Evolutionary conservation across 2,329 filamentous ascomycete species (phyloP), one percentile per base, ranked within the genome.

Genomic region (Metarhizium robertsii): DNA sequence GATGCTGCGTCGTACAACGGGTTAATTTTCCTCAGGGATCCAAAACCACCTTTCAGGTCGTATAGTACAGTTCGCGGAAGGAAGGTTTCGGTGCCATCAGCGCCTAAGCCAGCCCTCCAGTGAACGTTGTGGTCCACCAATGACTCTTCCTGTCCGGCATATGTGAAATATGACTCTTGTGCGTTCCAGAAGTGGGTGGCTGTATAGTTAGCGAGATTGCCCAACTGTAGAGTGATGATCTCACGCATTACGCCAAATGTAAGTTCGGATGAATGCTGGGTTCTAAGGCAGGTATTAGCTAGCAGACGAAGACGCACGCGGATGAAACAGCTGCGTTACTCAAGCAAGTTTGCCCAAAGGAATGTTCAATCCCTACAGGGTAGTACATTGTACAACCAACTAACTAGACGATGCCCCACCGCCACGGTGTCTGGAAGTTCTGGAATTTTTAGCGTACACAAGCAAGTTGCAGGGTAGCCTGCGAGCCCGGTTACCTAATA

Each of bases 131-230:
- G 77, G 47, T 74, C 68, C 1, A 75, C 60, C 2, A 58, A 58
- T 0, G 69, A 63, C 14, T 64, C 57, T 11, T 68, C 65, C n/a
- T 71, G 59, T 49, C 80, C 75, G 2, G 77, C 78, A 66, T 96
- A 97, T 14, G 92, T 96, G 67, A 97, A 97, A 72, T 99, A 99
- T 1, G 92, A 96, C 77, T 99, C 94, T 88, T 96, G 92, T 6
- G 88, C 79, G 65, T 99, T 99, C 94, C 94, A 99, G 71, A 96
- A 99, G 74, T 99, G 94, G 0, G 92, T 95, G 34, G 88, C 92
- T 25, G 95, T 75, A 66, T 96, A 95, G 71, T 99, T 99, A 69
- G 88, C 92, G 67, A 88, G 85, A 68, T 95, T 87, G 47, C 94
- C 94, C 58, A 97, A 84, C 77, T 99, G 94, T 49, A 99, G 77